phyloP scores from a whole-genome alignment of 441 rosid species.

The Gossypium aridum region DNA sequence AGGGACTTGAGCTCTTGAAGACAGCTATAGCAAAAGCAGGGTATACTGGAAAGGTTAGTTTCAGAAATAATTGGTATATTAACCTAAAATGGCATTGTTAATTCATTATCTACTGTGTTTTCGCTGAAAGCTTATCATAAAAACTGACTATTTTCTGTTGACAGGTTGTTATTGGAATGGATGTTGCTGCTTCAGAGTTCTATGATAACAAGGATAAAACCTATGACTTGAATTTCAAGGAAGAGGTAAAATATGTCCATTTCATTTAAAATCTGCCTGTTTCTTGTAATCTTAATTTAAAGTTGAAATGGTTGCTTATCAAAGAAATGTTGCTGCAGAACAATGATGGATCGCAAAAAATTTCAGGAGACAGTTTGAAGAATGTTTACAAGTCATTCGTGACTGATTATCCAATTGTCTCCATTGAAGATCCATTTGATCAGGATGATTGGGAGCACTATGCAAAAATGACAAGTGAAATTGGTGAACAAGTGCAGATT shows the following conservation, averaged over 20 bases:
- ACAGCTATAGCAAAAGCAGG: constrained; percentile 44
- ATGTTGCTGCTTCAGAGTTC: constrained; percentile 48
- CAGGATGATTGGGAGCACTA: constrained; percentile 49
- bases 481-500: constrained; percentile 38
- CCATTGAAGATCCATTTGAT: constrained; percentile 48
- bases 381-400: constrained; percentile 37
- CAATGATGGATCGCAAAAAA: constrained; percentile 38
- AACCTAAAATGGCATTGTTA: background rate
- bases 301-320: background rate
- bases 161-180: constrained; percentile 49
- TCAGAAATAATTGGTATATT: background rate
- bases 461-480: constrained; percentile 33
- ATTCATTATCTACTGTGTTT: background rate
- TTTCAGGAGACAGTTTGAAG: constrained; percentile 38
- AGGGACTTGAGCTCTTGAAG: constrained; percentile 46
- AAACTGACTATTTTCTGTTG: background rate
- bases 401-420: constrained; percentile 38
- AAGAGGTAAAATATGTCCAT: constrained; percentile 25
- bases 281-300: background rate
- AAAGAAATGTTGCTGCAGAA: constrained; percentile 17
- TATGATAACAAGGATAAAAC: constrained; percentile 34
- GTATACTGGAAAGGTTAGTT: constrained; percentile 37
- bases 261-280: background rate
- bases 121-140: background rate
- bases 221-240: constrained; percentile 48